Conservation (phyloP, 352 stramenopile species). For the Globisporangium polare region DNA sequence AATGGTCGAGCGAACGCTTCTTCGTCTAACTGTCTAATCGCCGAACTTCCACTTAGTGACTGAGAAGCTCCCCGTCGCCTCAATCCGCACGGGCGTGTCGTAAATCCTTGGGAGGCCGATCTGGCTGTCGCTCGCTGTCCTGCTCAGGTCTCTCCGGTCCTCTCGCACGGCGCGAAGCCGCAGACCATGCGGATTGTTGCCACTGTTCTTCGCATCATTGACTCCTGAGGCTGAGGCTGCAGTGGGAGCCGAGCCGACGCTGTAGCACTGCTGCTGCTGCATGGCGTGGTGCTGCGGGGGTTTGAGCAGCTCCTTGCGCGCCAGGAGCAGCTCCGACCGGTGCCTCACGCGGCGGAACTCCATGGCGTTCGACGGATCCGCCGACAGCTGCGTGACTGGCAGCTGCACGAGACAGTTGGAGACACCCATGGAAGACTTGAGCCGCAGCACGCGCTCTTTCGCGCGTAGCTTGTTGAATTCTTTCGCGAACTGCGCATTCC, state of each 20-base stretch:
- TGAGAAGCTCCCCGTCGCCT: conserved; percentile 31
- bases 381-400: conserved; percentile 18
- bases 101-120: conserved; percentile 31
- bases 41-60: conserved; percentile 36
- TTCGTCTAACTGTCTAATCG: not conserved
- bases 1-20: not conserved
- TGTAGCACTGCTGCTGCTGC: conserved; percentile 17
- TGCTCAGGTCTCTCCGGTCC: conserved; percentile 17
- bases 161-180: conserved; percentile 18
- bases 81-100: conserved; percentile 31
- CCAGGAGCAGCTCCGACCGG: conserved; percentile 45
- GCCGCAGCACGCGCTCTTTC: conserved; percentile 55
- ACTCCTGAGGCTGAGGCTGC: not conserved
- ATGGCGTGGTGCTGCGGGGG: conserved; percentile 14
- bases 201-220: not conserved
- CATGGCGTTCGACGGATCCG: conserved; percentile 29
- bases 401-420: conserved; percentile 49
- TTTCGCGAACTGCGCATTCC: conserved; percentile 31
- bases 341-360: conserved; percentile 50
- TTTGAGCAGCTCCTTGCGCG: conserved; percentile 47
- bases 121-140: conserved; percentile 26
- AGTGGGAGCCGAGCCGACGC: not conserved
- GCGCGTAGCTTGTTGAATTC: conserved; percentile 52
- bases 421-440: conserved; percentile 59
- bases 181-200: not conserved